Conservation (phyloP, 768 basidiomycete species). For the Podaxis sp. region DNA sequence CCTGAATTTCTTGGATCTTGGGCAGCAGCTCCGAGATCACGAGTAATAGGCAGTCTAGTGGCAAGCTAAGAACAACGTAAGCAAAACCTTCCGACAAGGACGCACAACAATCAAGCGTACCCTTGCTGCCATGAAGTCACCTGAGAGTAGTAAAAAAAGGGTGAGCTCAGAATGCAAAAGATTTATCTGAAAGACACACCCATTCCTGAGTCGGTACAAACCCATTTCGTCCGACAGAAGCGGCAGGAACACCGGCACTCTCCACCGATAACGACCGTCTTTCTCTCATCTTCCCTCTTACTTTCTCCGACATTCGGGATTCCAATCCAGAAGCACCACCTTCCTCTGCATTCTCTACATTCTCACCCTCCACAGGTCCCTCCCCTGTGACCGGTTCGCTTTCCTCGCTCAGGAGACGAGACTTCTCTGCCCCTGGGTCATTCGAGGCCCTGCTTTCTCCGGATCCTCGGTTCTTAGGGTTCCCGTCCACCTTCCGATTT, state of each 20-base stretch:
- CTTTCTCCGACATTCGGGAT: slow-evolving; percentile 71
- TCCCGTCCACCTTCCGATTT: slow-evolving; percentile 28
- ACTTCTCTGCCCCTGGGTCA: slow-evolving; percentile 62
- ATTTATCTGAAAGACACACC: slow-evolving; percentile 48
- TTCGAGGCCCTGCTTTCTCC: slow-evolving; percentile 33
- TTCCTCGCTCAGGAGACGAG: slow-evolving; percentile 59
- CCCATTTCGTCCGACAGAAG: slow-evolving; percentile 82
- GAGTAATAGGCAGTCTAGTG: slow-evolving; percentile 84
- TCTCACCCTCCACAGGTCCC: slow-evolving; percentile 17
- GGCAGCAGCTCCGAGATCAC: slow-evolving; percentile 87
- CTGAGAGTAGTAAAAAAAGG: slow-evolving; percentile 32
- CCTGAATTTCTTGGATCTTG: slow-evolving; percentile 79
- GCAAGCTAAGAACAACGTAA: slow-evolving; percentile 52
- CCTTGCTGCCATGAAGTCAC: slow-evolving; percentile 97
- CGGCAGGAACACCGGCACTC: slow-evolving; percentile 33
- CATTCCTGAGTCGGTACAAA: slow-evolving; percentile 98
- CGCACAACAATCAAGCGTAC: slow-evolving; percentile 38
- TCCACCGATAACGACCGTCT: slow-evolving; percentile 53
- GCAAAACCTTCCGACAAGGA: slow-evolving; percentile 15
- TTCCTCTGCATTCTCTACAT: slow-evolving; percentile 11
- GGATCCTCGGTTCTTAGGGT: slow-evolving; percentile 41
- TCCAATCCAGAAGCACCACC: slow-evolving; percentile 2
- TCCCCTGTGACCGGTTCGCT: slow-evolving; percentile 25
- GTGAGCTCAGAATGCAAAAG: background rate
- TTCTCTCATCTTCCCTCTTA: slow-evolving; percentile 87